phyloP scores from a whole-genome alignment of 2,329 filamentous ascomycete genomes.

The Aspergillus hortae region DNA sequence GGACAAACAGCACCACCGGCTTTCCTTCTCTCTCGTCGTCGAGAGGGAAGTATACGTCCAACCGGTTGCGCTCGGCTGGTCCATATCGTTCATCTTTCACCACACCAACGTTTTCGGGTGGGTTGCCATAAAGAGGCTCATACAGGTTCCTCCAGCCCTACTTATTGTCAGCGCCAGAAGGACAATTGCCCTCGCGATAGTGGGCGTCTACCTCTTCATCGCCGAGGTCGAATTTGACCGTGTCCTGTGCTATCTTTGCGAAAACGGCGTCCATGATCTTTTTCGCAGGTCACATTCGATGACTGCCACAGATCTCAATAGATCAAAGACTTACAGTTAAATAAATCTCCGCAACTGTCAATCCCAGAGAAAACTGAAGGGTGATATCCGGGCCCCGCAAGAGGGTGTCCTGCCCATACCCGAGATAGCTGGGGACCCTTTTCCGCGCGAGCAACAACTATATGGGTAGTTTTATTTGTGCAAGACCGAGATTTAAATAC shows the following conservation, averaged over 20 bases:
- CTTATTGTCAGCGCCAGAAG: background rate
- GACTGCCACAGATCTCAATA: no score
- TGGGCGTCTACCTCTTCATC: slow-evolving; percentile 2
- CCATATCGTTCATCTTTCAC: slow-evolving; percentile 2
- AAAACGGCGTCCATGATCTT: slow-evolving; percentile 1
- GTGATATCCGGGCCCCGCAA: background rate
- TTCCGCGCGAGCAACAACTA: background rate
- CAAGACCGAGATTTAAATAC: no score
- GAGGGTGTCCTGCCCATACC: background rate
- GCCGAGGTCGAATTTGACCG: slow-evolving; percentile 2
- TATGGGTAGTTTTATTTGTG: background rate
- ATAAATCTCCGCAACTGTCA: no score
- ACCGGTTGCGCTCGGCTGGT: slow-evolving; percentile 2
- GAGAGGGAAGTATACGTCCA: slow-evolving; percentile 1
- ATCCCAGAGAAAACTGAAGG: background rate
- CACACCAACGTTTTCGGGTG: background rate
- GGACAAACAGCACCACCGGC: slow-evolving; percentile 4
- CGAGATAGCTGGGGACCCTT: background rate
- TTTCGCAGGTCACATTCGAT: background rate
- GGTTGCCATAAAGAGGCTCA: background rate
- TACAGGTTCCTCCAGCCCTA: background rate
- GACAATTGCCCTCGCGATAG: background rate
- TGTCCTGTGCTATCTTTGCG: slow-evolving; percentile 2
- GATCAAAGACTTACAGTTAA: no score
- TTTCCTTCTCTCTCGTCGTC: background rate